Evolutionary conservation across 371 early-diverging fungal species (phyloP).

Genomic region (Gilbertella persicaria): DNA sequence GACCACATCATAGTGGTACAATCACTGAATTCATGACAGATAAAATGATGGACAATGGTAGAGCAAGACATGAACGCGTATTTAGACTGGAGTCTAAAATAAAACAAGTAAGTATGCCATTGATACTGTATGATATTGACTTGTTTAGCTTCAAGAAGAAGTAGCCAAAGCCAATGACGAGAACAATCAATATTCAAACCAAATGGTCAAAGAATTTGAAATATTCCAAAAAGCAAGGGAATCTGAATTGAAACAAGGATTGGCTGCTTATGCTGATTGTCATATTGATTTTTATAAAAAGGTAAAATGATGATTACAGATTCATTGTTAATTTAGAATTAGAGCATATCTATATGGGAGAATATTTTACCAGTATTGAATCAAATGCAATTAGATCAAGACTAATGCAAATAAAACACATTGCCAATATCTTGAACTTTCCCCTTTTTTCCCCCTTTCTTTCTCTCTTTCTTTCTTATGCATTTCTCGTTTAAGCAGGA

Average conservation of each 20-base stretch:
- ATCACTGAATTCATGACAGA: slow-evolving; percentile 79
- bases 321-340: background rate
- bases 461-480: slow-evolving; percentile 1
- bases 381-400: slow-evolving; percentile 26
- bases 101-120: slow-evolving; percentile 56
- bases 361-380: slow-evolving; percentile 42
- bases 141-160: slow-evolving; percentile 75
- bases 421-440: background rate
- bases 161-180: slow-evolving; percentile 74
- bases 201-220: slow-evolving; percentile 81
- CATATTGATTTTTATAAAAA: slow-evolving; percentile 85
- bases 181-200: slow-evolving; percentile 72
- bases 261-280: slow-evolving; percentile 73
- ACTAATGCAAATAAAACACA: background rate
- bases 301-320: slow-evolving; percentile 36
- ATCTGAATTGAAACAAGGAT: slow-evolving; percentile 75
- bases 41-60: slow-evolving; percentile 80
- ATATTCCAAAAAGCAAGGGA: slow-evolving; percentile 78
- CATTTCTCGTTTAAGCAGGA: background rate
- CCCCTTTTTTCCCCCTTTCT: slow-evolving; percentile 1
- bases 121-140: background rate
- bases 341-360: slow-evolving; percentile 50
- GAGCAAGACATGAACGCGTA: slow-evolving; percentile 71
- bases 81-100: slow-evolving; percentile 70
- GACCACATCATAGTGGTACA: slow-evolving; percentile 30